Evolutionary conservation across 805 yeast genomes (phyloP).

Genomic region (Alloascoidea hylecoeti): DNA sequence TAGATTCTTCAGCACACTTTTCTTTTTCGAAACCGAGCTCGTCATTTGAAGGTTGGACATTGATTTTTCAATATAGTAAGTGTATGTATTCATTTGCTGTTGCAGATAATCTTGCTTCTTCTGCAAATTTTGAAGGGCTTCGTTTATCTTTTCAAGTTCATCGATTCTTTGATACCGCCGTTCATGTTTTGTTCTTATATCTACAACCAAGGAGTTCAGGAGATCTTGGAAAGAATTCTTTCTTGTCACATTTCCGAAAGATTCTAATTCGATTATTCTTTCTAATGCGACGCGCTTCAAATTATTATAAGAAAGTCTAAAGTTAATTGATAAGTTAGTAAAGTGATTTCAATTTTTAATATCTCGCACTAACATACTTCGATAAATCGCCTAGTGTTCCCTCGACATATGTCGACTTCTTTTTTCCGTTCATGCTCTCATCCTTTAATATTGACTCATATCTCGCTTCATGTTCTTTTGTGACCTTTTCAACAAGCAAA

Average conservation of each 20-base stretch:
- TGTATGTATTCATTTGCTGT: slow-evolving; percentile 25
- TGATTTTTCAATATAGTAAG: slow-evolving; percentile 33
- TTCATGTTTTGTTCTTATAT: slow-evolving; percentile 46
- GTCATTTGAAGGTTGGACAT: slow-evolving; percentile 35
- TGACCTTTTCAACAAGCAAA: slow-evolving; percentile 51
- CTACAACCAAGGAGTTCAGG: slow-evolving; percentile 71
- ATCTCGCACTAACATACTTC: slow-evolving; percentile 2
- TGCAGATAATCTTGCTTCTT: slow-evolving; percentile 30
- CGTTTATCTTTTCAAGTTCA: slow-evolving; percentile 29
- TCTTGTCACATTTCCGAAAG: slow-evolving; percentile 47
- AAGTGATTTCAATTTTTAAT: neutral
- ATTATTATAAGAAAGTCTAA: slow-evolving; percentile 42
- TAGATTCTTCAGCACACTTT: slow-evolving; percentile 14
- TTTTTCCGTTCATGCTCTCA: slow-evolving; percentile 19
- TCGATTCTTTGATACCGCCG: slow-evolving; percentile 30
- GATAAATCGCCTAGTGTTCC: slow-evolving; percentile 5
- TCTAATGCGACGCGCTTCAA: slow-evolving; percentile 68
- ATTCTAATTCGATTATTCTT: slow-evolving; percentile 62
- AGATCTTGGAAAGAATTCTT: slow-evolving; percentile 64
- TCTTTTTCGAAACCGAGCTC: slow-evolving; percentile 18
- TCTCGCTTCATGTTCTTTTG: slow-evolving; percentile 50
- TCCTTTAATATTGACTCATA: slow-evolving; percentile 39
- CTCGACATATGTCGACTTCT: slow-evolving; percentile 5
- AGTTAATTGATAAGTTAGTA: neutral
- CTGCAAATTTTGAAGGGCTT: slow-evolving; percentile 26